Base-by-base conservation (phyloP, 768 basidiomycete genomes). In the Mycena chlorophos region DNA sequence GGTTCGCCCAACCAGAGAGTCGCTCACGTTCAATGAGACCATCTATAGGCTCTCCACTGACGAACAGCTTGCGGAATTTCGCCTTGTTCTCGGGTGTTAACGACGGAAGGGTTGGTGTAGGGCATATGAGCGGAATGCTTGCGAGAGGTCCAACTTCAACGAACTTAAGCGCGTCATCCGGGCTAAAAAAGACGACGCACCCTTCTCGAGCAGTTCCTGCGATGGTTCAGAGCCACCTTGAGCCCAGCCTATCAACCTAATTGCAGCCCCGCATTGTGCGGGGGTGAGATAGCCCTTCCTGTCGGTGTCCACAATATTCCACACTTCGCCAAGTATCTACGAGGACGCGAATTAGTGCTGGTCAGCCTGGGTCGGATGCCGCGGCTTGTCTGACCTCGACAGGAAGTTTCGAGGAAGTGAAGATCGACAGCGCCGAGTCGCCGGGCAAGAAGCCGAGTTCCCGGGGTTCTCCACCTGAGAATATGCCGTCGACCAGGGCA, bases 171-270 rank as follows among this genome's bases (percentile, higher is more conserved):
- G 23, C 58, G 23, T 14, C n/a, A 19, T 5, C 5, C 28, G 30
- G 29, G 40, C 13, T 42, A n/a, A 51, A 28, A 30, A 20, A 12
- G 51, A 25, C 13, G 10, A 72, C 75, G 66, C 51, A 83, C 81
- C 55, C 65, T 70, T 73, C 2, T 65, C 66, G 14, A 73, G 65
- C 48, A 76, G 62, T 20, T 74, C 73, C 16, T 74, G 73, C 4
- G 65, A 66, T 0, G 72, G 57, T 2, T 63, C 58, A 48, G 66
- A 69, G 47, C 69, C 78, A 19, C 71, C 70, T 65, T 86, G 84
- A 8, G 80, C 75, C 69, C 78, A 77, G 4, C 79, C 81, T 47
- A 84, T 83, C n/a, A 84, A 63, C 47, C 84, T 65, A 39, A 82
- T 71, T 14, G 81, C 81, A 38, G 75, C 70, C 29, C 77, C 78